Evolutionary conservation across 2,329 filamentous ascomycete genomes (phyloP).

Genomic region (Furcasterigmium sp.): DNA sequence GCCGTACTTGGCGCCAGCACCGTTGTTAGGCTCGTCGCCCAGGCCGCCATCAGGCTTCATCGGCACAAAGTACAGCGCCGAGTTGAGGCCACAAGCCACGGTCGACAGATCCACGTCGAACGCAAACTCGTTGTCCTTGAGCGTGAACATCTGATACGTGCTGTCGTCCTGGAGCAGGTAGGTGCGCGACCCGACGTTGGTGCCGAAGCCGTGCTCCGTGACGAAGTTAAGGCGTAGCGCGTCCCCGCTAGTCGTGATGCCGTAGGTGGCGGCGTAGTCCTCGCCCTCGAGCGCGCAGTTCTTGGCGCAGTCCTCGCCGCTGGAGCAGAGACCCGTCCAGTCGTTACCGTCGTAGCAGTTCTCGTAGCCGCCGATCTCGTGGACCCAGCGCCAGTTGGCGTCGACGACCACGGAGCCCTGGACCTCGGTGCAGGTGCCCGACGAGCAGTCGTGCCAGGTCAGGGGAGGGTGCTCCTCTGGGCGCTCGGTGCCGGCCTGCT

Average conservation of each 20-base stretch:
- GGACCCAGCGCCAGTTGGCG: constrained; percentile 51
- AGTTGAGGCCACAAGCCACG: constrained; percentile 60
- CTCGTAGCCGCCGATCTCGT: constrained; percentile 28
- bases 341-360: constrained; percentile 47
- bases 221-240: constrained; percentile 46
- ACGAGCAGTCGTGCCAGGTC: constrained; percentile 38
- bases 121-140: constrained; percentile 58
- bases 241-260: constrained; percentile 41
- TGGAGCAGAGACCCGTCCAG: constrained; percentile 28
- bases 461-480: constrained; percentile 38
- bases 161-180: constrained; percentile 52
- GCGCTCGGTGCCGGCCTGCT: constrained; percentile 33
- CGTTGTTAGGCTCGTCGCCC: constrained; percentile 39
- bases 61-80: constrained; percentile 55
- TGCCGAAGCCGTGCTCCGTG: constrained; percentile 38
- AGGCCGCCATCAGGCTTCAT: constrained; percentile 53
- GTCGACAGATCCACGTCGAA: constrained; percentile 63
- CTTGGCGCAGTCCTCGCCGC: constrained; percentile 33
- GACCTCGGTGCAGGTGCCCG: constrained; percentile 32
- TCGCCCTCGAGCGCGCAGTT: constrained; percentile 43
- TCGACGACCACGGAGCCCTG: constrained; percentile 42
- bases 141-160: constrained; percentile 56
- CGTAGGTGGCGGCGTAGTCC: constrained; percentile 38
- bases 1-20: constrained; percentile 47
- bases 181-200: constrained; percentile 43